Evolutionary conservation across 129 eudicot species (phyloP), one percentile per base, ranked within the genome.

Genomic region (Ambrosia artemisiifolia): DNA sequence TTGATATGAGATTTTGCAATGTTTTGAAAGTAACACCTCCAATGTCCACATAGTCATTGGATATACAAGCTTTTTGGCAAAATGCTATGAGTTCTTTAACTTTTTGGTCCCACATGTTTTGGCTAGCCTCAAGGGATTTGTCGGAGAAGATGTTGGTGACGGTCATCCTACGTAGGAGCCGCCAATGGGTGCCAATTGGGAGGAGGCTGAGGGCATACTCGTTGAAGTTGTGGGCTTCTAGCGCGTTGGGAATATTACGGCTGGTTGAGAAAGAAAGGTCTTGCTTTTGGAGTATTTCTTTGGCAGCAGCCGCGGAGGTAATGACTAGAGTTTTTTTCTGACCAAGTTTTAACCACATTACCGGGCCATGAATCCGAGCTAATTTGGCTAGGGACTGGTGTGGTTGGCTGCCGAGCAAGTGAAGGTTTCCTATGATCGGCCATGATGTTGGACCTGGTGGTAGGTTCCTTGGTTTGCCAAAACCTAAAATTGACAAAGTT

Each of bases 371-470:
- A 7, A 43, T 79, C 13, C 73, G 76, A 33, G 85, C 73, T 1
- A 85, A 79, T 47, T 61, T n/a, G 19, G 87, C 72, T 2, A 85
- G 73, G 30, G 85, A 82, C 30, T 49, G 63, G 84, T 85, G 90
- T 54, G 90, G 90, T 10, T 69, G 79, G 49, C 70, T 40, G 16
- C 83, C 85, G 13, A 86, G 81, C 43, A 69, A 28, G 65, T 74
- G 80, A 55, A 85, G 81, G 72, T 71, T 82, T 3, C 90, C 90
- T 63, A 85, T 82, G 70, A 86, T 63, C 2, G 90, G 90, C 34
- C 80, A 53, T 10, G 87, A 84, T 3, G 61, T 30, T n/a, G 90
- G 90, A 3, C 90, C 90, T 0, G 90, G 90, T 1, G 87, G 90
- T 13, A 82, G 79, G 7, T 75, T 79, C 16, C 72, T 70, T 70